These are phyloP conservation scores for Gastrolobium bilobum DNA, from an alignment of 306 rosid species.

Conservation along the genomic window DNA sequence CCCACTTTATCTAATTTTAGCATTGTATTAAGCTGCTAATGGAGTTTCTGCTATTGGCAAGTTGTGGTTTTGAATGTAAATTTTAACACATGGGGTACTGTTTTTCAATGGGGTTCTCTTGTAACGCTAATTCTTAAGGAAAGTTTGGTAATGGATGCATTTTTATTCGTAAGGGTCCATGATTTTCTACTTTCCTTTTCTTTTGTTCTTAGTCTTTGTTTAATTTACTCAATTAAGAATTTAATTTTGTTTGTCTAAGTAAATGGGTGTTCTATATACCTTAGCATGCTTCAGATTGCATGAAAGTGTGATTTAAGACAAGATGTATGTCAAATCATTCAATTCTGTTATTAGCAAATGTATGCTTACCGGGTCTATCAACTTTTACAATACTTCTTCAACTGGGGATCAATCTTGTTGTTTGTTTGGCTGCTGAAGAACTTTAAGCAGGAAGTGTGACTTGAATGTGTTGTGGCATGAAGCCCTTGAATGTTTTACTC, in stretches of 20 bases:
- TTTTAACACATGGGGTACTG: conserved; percentile 29
- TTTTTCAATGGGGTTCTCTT: conserved; percentile 41
- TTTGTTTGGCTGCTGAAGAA: conserved; percentile 26
- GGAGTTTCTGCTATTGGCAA: conserved; percentile 31
- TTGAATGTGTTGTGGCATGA: conserved; percentile 36
- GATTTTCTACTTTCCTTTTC: conserved; percentile 14
- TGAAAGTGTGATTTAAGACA: conserved; percentile 24
- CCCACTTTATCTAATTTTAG: conserved; percentile 38
- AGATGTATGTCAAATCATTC: conserved; percentile 14
- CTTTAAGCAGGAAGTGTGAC: background rate
- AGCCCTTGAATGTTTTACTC: background rate
- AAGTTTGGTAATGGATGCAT: conserved; percentile 1
- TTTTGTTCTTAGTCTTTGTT: conserved; percentile 8
- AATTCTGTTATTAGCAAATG: conserved; percentile 24
- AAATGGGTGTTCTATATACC: conserved; percentile 6
- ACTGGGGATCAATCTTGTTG: conserved; percentile 32
- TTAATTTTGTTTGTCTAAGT: background rate
- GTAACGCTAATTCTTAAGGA: background rate
- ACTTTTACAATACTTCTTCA: background rate
- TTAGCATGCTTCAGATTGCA: conserved; percentile 43
- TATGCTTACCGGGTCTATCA: conserved; percentile 28
- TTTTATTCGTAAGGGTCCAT: conserved; percentile 30
- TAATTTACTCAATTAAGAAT: background rate
- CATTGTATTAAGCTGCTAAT: conserved; percentile 22
- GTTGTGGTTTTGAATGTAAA: conserved; percentile 30